Evolutionary conservation across 2,329 filamentous ascomycete species (phyloP).

Genomic region (Calonectria henricotiae): DNA sequence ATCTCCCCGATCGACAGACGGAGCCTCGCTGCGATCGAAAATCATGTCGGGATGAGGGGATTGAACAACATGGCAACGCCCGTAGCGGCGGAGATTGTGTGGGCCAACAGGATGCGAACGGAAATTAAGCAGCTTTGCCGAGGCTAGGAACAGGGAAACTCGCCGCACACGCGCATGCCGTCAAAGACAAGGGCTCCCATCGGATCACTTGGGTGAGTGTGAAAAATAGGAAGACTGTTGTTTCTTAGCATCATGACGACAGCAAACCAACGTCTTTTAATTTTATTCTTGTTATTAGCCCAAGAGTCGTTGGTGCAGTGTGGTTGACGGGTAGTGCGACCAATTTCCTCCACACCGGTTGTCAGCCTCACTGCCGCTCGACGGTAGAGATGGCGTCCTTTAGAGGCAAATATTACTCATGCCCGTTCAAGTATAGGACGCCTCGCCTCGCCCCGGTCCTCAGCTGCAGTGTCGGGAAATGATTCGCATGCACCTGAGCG

Average conservation of each 20-base stretch:
- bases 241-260: background rate
- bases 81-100: slow-evolving; percentile 8
- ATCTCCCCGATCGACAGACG: background rate
- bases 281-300: background rate
- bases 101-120: background rate
- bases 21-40: background rate
- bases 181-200: background rate
- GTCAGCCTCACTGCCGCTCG: background rate
- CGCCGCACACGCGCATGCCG: background rate
- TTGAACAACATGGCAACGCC: background rate
- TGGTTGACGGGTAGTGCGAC: background rate
- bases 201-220: background rate
- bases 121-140: slow-evolving; percentile 11
- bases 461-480: background rate
- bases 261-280: background rate
- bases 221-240: background rate
- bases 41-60: background rate
- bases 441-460: background rate
- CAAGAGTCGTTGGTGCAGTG: background rate
- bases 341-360: background rate
- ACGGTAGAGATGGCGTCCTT: background rate
- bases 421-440: slow-evolving; percentile 7
- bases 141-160: background rate
- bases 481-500: slow-evolving; percentile 13
- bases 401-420: background rate